These are phyloP conservation scores for Croton setiger DNA, from an alignment of 441 rosid species.

Conservation along the genomic window DNA sequence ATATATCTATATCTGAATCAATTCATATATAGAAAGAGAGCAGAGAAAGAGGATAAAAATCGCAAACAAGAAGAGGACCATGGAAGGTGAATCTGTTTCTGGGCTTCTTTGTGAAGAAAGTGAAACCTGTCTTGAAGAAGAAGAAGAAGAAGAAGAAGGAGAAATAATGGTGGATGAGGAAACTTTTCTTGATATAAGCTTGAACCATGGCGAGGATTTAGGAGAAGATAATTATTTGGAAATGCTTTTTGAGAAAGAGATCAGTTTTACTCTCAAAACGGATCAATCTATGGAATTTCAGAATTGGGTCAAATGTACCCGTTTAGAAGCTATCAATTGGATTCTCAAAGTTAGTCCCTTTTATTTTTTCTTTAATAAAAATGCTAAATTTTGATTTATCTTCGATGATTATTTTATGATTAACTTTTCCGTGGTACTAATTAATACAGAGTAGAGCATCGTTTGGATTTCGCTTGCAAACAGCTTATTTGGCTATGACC, in stretches of 20 bases:
- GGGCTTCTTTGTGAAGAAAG: conserved; percentile 40
- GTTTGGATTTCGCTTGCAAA: conserved; percentile 43
- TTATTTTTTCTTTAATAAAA: neutral
- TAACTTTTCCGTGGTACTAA: neutral
- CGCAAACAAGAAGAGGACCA: neutral
- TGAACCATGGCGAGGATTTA: neutral
- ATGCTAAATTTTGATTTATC: neutral
- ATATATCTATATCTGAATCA: conserved; percentile 1
- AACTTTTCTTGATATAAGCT: neutral
- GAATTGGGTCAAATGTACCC: conserved; percentile 32
- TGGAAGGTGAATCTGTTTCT: conserved; percentile 33
- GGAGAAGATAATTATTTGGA: conserved; percentile 33
- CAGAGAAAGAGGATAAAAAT: neutral
- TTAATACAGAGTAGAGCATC: conserved; percentile 39
- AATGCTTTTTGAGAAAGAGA: conserved; percentile 41
- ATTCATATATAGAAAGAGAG: neutral
- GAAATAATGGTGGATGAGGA: conserved; percentile 21
- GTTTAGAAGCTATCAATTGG: conserved; percentile 48
- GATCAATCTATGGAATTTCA: conserved; percentile 25
- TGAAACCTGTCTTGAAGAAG: conserved; percentile 19
- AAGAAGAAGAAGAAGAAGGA: conserved; percentile 15
- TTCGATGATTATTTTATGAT: neutral
- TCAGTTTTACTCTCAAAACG: conserved; percentile 24
- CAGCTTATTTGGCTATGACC: conserved; percentile 45
- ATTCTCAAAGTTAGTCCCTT: conserved; percentile 42